Percentiles rank a stretch among this genome's conserved stretches.
Evolutionary conservation across 2,329 filamentous ascomycete genomes (phyloP).

Genomic region (Aspergillus piperis): DNA sequence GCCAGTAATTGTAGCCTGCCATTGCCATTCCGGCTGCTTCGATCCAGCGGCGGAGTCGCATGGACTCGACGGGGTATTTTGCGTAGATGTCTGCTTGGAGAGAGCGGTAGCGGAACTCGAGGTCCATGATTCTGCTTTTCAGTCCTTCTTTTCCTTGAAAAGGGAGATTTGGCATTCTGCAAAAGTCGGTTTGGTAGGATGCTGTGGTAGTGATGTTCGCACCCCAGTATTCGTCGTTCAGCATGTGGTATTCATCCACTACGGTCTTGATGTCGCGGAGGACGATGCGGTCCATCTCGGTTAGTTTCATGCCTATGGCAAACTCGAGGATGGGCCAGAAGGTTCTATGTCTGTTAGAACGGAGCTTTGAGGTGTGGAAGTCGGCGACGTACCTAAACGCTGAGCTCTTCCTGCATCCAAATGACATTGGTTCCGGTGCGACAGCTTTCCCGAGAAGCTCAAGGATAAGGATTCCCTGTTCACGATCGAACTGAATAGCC

Average conservation of each 20-base stretch:
- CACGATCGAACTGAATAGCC: neutral
- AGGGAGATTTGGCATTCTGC: neutral
- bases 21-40: neutral
- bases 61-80: conserved; percentile 2
- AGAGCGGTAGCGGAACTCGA: neutral
- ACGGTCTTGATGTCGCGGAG: neutral
- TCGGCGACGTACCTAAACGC: neutral
- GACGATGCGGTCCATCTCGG: neutral
- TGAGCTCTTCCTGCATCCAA: neutral
- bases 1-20: conserved; percentile 9
- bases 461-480: neutral
- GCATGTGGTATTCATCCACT: neutral
- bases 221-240: conserved; percentile 5
- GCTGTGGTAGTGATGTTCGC: neutral
- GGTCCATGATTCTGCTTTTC: neutral
- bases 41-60: conserved; percentile 4
- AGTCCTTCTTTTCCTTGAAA: neutral
- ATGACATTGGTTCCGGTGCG: neutral
- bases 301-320: neutral
- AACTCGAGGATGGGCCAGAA: conserved; percentile 6
- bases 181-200: neutral
- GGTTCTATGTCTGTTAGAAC: neutral
- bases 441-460: neutral
- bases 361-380: neutral
- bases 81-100: neutral